Percentiles rank a stretch among this genome's conserved stretches.
These are phyloP conservation scores for Ophiostoma novo-ulmi DNA, from an alignment of 2,329 filamentous ascomycete species.

Conservation along the genomic window DNA sequence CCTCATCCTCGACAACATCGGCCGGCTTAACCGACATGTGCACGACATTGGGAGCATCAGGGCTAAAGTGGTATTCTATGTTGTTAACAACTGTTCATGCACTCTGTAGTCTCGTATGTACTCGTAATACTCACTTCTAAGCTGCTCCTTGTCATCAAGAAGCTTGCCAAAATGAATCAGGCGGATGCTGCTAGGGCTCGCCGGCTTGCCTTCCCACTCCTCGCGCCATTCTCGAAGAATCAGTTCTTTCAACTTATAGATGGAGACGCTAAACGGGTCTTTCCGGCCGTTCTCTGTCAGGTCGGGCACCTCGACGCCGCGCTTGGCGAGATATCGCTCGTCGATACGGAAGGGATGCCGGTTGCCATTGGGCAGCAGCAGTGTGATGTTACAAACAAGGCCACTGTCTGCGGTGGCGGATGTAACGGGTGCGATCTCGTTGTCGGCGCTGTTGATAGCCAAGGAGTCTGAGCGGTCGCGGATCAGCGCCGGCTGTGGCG, in stretches of 20 bases:
- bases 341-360: constrained; percentile 88
- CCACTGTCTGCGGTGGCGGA: background rate
- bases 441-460: constrained; percentile 12
- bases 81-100: background rate
- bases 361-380: constrained; percentile 74
- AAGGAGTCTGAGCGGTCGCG: constrained; percentile 29
- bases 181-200: constrained; percentile 82
- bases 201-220: constrained; percentile 84
- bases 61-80: constrained; percentile 72
- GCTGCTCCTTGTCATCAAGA: constrained; percentile 77
- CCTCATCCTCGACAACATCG: constrained; percentile 75
- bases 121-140: constrained; percentile 62
- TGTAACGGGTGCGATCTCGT: constrained; percentile 18
- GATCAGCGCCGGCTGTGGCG: constrained; percentile 18
- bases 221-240: constrained; percentile 89
- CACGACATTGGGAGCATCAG: constrained; percentile 74
- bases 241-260: constrained; percentile 90
- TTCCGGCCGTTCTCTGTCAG: constrained; percentile 53
- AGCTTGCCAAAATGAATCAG: constrained; percentile 89
- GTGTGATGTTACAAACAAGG: constrained; percentile 62
- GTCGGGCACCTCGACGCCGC: constrained; percentile 70
- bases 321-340: constrained; percentile 75
- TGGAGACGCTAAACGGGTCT: constrained; percentile 84
- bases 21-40: constrained; percentile 90
- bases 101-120: background rate